Evolutionary conservation across 768 basidiomycete species (phyloP).

Genomic region (Suillus subluteus): DNA sequence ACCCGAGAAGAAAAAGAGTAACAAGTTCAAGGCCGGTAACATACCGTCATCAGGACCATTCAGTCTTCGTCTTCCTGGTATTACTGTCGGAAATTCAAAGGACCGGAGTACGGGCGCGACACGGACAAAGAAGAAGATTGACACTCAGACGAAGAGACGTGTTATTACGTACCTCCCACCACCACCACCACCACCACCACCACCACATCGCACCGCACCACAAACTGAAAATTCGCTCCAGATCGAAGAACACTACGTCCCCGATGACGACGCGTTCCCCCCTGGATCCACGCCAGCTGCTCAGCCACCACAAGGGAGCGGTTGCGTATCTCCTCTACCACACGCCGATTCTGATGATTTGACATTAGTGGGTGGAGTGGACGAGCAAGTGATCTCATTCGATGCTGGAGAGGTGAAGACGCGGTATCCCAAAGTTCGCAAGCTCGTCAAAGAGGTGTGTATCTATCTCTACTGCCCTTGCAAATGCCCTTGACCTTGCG

Average conservation of each 20-base stretch:
- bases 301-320: neutral
- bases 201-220: neutral
- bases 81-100: neutral
- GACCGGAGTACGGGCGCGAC: neutral
- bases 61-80: slow-evolving; percentile 25
- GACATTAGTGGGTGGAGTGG: slow-evolving; percentile 32
- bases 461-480: neutral
- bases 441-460: slow-evolving; percentile 31
- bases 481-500: neutral
- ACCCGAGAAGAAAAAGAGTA: slow-evolving; percentile 10
- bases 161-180: slow-evolving; percentile 36
- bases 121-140: slow-evolving; percentile 5
- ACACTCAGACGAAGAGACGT: slow-evolving; percentile 16
- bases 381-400: slow-evolving; percentile 14
- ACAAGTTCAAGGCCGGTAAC: slow-evolving; percentile 4
- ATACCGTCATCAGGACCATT: slow-evolving; percentile 26
- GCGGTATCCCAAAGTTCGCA: slow-evolving; percentile 23
- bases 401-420: slow-evolving; percentile 24
- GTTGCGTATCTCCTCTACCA: slow-evolving; percentile 9
- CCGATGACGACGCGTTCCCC: neutral
- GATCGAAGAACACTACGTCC: neutral
- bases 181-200: slow-evolving; percentile 25
- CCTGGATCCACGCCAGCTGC: neutral
- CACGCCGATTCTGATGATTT: slow-evolving; percentile 27
- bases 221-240: neutral